These are phyloP conservation scores for Tetragonia tetragonoides DNA, from an alignment of 148 eudicot species.

Conservation along the genomic window DNA sequence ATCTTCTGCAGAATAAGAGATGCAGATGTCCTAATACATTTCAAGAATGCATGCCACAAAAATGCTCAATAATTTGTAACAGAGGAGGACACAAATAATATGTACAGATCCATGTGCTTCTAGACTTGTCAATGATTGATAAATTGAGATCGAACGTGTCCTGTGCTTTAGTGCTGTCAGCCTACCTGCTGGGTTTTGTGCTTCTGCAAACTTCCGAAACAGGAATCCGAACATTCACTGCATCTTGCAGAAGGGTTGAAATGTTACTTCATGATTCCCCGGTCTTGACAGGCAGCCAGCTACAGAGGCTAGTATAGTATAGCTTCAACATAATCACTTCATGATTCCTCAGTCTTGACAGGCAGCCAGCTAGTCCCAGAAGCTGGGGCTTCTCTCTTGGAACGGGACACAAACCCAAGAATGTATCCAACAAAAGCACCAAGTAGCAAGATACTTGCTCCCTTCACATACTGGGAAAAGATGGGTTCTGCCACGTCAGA, in stretches of 20 bases:
- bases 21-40: conserved; percentile 4
- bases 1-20: conserved; percentile 1
- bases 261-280: neutral
- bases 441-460: conserved; percentile 51
- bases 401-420: conserved; percentile 55
- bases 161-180: neutral
- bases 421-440: conserved; percentile 72
- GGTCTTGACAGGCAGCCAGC: conserved; percentile 2
- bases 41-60: conserved; percentile 14
- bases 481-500: conserved; percentile 16
- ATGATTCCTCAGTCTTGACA: conserved; percentile 64
- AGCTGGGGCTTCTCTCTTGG: conserved; percentile 35
- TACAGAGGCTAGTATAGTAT: neutral
- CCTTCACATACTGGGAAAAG: conserved; percentile 46
- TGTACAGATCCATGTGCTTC: conserved; percentile 18
- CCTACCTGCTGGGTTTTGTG: neutral
- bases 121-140: neutral
- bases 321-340: conserved; percentile 13
- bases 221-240: neutral
- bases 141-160: neutral
- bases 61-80: conserved; percentile 12
- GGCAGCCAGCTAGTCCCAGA: conserved; percentile 51
- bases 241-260: neutral
- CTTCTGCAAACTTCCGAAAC: neutral
- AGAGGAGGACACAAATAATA: neutral